A percentile compares a stretch with the other conserved stretches of the same genome.
These are phyloP conservation scores for Grigorovia yakushimaensis DNA, from an alignment of 805 yeast species.

Conservation along the genomic window DNA sequence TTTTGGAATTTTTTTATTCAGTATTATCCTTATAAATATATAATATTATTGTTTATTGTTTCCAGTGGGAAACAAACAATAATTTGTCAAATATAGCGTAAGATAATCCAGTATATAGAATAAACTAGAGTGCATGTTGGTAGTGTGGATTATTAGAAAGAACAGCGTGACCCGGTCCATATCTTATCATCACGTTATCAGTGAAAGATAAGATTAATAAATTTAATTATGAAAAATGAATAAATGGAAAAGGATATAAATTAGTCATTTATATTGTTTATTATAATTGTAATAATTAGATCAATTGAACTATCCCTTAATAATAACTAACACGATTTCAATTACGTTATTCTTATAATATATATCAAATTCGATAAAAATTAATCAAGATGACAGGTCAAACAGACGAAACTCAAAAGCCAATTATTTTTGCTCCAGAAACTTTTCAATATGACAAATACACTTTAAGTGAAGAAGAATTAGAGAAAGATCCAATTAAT, in stretches of 20 bases:
- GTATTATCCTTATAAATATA: background rate
- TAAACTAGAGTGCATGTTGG: too few relatives aligned
- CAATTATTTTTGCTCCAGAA: slow-evolving; percentile 61
- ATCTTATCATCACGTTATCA: background rate
- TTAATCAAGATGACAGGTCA: slow-evolving; percentile 15
- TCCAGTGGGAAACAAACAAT: background rate
- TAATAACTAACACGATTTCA: background rate
- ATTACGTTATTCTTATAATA: too few relatives aligned
- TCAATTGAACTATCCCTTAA: too few relatives aligned
- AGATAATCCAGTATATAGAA: background rate
- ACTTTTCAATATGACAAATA: slow-evolving; percentile 79
- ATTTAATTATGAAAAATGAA: background rate
- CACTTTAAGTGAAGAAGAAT: slow-evolving; percentile 44
- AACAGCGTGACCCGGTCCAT: background rate
- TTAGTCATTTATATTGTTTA: background rate
- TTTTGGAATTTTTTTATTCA: background rate
- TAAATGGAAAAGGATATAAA: too few relatives aligned
- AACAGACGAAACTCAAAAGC: slow-evolving; percentile 21
- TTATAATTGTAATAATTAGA: background rate
- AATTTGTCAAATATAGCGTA: background rate
- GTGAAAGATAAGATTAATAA: background rate
- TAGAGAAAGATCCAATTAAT: slow-evolving; percentile 51
- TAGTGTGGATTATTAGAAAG: too few relatives aligned
- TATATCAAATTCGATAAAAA: too few relatives aligned
- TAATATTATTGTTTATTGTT: background rate